Base-by-base conservation (phyloP, 495 filamentous ascomycete genomes). In the Penicillium paradoxum region DNA sequence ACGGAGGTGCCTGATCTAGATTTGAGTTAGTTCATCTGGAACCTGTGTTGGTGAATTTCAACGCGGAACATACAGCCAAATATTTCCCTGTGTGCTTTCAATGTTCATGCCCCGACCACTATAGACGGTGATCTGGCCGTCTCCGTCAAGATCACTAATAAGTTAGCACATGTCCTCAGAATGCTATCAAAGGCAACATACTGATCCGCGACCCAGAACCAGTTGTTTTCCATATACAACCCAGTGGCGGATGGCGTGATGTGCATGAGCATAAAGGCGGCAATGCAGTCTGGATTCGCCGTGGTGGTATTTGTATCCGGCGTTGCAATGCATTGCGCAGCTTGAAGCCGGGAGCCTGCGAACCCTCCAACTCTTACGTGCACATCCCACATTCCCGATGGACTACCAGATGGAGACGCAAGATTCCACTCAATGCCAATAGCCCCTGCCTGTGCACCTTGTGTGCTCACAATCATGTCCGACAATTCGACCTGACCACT, bases 391-490 rank as follows among this genome's bases (percentile, higher is more conserved):
- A n/a, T n/a, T n/a, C n/a, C n/a, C n/a, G n/a, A n/a, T n/a, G n/a
- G n/a, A n/a, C n/a, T n/a, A n/a, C n/a, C n/a, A n/a, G n/a, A n/a
- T n/a, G n/a, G n/a, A n/a, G n/a, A n/a, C n/a, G n/a, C 39, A 14
- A 42, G 39, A 25, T 42, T 42, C 39, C 83, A 90, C 68, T 90
- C 79, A 49, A 93, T 83, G 40, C 90, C 75, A 18, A 83, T 80
- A 29, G 85, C 88, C 18, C 88, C 89, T 0, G 83, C 79, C 0
- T 64, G 51, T 29, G 67, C 60, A 21, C 84, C 85, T 44, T 81
- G 78, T 45, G 62, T 87, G 66, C 56, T 80, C 63, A 73, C 70
- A 3, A 72, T 56, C 55, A 81, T 73, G 40, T 85, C 77, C 30
- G 71, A 66, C 58, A 84, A 79, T 44, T 83, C 76, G 5, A 76